A percentile compares a stretch with the other conserved stretches of the same genome.
Evolutionary conservation across 331 rosid genomes (phyloP).

Genomic region (Prunus yedoensis): DNA sequence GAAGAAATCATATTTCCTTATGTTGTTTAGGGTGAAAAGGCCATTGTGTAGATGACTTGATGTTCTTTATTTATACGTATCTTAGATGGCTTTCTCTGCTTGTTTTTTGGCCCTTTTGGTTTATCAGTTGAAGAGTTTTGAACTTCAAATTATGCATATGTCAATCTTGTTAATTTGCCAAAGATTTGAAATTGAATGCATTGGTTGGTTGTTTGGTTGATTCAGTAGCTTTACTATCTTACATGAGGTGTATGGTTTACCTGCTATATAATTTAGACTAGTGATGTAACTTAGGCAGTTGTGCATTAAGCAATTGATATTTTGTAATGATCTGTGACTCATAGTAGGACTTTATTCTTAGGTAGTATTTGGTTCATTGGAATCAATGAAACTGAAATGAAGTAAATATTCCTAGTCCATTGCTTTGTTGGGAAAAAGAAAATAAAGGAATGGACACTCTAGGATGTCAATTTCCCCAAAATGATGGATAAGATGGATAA

Average conservation of each 20-base stretch:
- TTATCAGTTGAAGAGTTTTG: not conserved
- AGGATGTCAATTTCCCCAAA: not conserved
- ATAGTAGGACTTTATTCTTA: not conserved
- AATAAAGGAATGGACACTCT: not conserved
- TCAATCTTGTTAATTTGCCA: not conserved
- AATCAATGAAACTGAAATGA: not conserved
- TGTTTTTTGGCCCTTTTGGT: not conserved
- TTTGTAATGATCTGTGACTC: not conserved
- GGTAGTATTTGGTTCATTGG: not conserved
- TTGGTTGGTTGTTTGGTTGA: not conserved
- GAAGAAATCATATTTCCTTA: too few species aligned
- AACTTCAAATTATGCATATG: not conserved
- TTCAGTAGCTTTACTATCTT: not conserved
- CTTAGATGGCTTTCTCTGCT: not conserved
- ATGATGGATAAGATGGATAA: not conserved
- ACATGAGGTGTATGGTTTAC: not conserved
- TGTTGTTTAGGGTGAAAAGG: too few species aligned
- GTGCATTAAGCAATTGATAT: not conserved
- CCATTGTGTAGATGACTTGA: too few species aligned
- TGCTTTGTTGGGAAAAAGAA: not conserved
- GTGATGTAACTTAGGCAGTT: not conserved
- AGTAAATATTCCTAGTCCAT: not conserved
- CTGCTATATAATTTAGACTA: not conserved
- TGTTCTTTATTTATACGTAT: too few species aligned
- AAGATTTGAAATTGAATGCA: not conserved